Evolutionary conservation across 148 eudicot genomes (phyloP), one percentile per base, ranked within the genome.

Genomic region (Fagopyrum esculentum): DNA sequence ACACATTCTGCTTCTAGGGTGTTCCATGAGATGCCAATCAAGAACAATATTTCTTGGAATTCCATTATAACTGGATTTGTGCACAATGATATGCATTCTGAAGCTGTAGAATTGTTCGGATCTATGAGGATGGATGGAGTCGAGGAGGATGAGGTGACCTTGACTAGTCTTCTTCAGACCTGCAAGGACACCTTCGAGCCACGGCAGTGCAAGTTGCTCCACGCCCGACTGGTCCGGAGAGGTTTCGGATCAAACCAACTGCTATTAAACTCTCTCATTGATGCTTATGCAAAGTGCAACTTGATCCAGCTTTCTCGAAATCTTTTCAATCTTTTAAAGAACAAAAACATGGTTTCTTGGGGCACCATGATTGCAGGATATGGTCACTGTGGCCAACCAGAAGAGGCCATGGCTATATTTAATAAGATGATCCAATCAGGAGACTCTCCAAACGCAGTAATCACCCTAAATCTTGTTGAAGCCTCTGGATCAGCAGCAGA

Each of bases 331-430:
- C 78, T 54, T 46, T 76, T 78, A 26, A 76, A 75, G 61, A 76
- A 50, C 49, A 85, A 79, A 76, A 92, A 91, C 78, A 80, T 61
- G 26, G 86, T 89, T 73, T 77, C 89, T 11, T 93, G 94, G 95
- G 93, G 91, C 47, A 84, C 88, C 29, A 93, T 93, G 95, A 93
- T 93, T 77, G 89, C 92, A 3, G 95, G 88, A 40, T 91, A 88
- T 72, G 84, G 90, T 22, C 77, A 86, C 16, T 89, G 95, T 84
- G 91, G 95, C 81, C 82, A 88, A 89, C 89, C 97, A 5, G 80
- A 84, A 74, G 90, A 91, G 72, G 91, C 97, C 17, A 81, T 88
- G 63, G 50, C 77, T 60, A 56, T 84, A 19, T 93, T 81, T 74
- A 78, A 72, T 73, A 75, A 78, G 78, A 89, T 93, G 93, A 78